phyloP scores from a whole-genome alignment of 225 moss, liverwort and hornwort species.

The Physcomitrium patens region DNA sequence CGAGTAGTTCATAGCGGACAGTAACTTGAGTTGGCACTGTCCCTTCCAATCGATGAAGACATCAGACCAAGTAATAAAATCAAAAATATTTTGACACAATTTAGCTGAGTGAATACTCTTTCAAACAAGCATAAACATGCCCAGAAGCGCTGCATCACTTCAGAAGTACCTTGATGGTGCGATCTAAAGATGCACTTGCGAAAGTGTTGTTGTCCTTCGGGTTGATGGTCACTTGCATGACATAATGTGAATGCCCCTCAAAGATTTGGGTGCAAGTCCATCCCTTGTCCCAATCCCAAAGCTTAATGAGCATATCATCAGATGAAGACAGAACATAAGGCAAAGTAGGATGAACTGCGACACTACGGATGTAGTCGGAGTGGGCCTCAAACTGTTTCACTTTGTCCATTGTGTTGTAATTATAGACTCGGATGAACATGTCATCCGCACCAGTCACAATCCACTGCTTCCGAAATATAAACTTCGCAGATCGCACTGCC shows the following conservation, averaged over 20 bases:
- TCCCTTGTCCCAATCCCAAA: constrained; percentile 94
- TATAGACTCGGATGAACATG: constrained; percentile 88
- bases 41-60: background rate
- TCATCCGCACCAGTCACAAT: constrained; percentile 85
- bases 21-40: background rate
- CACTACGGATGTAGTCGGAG: constrained; percentile 84
- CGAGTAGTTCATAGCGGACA: background rate
- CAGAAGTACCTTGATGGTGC: constrained; percentile 73
- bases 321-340: constrained; percentile 89
- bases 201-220: constrained; percentile 93
- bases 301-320: constrained; percentile 96
- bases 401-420: constrained; percentile 96
- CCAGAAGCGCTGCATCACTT: background rate
- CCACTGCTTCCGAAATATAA: constrained; percentile 88
- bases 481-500: constrained; percentile 84
- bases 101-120: background rate
- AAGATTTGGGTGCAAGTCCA: constrained; percentile 91
- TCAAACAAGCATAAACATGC: background rate
- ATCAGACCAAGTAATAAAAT: background rate
- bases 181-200: constrained; percentile 87
- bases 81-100: background rate
- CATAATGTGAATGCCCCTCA: constrained; percentile 94
- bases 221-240: constrained; percentile 93
- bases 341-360: constrained; percentile 81
- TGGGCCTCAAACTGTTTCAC: constrained; percentile 88